Conservation (phyloP, 73 alveolate genomes). For the Blepharisma stoltei region DNA sequence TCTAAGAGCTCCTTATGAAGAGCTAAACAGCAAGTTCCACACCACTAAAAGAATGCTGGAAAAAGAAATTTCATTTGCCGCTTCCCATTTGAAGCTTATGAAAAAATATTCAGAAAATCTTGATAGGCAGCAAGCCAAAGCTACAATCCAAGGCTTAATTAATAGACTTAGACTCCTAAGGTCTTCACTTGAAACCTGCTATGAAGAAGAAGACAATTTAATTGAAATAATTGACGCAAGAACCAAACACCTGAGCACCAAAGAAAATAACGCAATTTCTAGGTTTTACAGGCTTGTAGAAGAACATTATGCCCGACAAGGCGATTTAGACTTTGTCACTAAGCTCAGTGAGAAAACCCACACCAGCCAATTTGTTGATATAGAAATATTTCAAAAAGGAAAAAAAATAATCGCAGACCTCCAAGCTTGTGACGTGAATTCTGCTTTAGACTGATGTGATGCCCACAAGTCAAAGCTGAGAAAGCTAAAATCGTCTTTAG, state of each 20-base stretch:
- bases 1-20: conserved; percentile 5
- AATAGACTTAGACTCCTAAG: neutral
- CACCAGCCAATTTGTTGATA: neutral
- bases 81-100: conserved; percentile 11
- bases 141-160: conserved; percentile 14
- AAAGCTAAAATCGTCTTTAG: conserved; percentile 8
- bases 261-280: conserved; percentile 4
- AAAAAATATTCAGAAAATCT: conserved; percentile 2
- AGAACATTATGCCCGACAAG: neutral
- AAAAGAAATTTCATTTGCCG: conserved; percentile 4
- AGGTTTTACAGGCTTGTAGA: neutral
- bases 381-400: neutral
- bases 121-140: conserved; percentile 1
- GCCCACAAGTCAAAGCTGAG: conserved; percentile 3
- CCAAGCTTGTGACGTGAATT: neutral
- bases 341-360: neutral
- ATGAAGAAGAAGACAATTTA: conserved; percentile 11
- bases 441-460: conserved; percentile 15
- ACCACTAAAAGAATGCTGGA: conserved; percentile 3
- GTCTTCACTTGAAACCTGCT: neutral
- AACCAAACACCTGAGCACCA: neutral
- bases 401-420: conserved; percentile 10
- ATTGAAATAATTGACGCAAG: neutral
- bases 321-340: neutral
- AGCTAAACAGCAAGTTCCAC: neutral